These are phyloP conservation scores for Trichoderma sp. DNA, from an alignment of 2,329 filamentous ascomycete genomes.

Conservation along the genomic window DNA sequence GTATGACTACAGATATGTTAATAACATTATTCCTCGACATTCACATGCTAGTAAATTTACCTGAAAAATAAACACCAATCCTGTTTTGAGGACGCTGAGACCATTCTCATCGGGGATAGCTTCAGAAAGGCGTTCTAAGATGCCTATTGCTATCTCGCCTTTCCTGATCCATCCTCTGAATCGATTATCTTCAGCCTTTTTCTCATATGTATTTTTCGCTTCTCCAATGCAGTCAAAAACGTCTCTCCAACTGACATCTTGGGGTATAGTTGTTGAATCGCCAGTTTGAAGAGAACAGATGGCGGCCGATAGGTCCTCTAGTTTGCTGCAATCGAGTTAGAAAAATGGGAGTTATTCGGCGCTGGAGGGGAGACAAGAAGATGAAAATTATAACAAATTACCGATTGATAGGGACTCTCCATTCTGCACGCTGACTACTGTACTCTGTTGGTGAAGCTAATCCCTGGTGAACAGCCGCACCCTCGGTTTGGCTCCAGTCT, in stretches of 20 bases:
- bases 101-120: constrained; percentile 9
- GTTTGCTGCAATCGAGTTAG: neutral
- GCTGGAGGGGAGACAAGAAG: neutral
- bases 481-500: constrained; percentile 16
- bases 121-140: constrained; percentile 18
- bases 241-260: constrained; percentile 3
- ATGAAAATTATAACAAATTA: neutral
- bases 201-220: neutral
- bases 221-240: constrained; percentile 9
- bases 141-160: constrained; percentile 8
- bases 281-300: neutral
- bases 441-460: constrained; percentile 17
- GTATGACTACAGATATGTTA: neutral
- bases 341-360: neutral
- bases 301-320: constrained; percentile 4
- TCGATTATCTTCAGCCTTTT: constrained; percentile 6
- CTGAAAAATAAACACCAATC: constrained; percentile 3
- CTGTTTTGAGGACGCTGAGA: constrained; percentile 8
- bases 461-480: constrained; percentile 6
- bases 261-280: neutral
- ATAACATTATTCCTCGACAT: neutral
- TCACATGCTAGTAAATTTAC: neutral
- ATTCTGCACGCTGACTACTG: constrained; percentile 18
- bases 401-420: constrained; percentile 16
- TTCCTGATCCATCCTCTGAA: constrained; percentile 16